Percentiles rank a stretch among this genome's conserved stretches.
phyloP scores from a whole-genome alignment of 257 asterid genomes.

The Plantago major region DNA sequence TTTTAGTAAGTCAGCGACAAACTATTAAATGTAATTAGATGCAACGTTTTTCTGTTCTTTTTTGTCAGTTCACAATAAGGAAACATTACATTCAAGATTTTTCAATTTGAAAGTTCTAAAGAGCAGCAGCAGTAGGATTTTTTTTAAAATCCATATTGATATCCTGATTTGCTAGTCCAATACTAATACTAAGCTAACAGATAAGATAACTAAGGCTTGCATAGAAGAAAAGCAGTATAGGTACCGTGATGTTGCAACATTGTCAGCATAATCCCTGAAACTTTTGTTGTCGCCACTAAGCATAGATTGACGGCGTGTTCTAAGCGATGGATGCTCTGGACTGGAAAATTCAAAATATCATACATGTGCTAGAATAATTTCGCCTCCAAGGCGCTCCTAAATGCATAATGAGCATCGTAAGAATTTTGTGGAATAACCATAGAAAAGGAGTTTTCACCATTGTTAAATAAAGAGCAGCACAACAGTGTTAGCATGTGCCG shows the following conservation, averaged over 20 bases:
- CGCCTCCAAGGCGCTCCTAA: slow-evolving; percentile 11
- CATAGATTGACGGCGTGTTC: slow-evolving; percentile 68
- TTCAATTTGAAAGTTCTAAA: slow-evolving; percentile 12
- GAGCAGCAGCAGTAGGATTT: slow-evolving; percentile 9
- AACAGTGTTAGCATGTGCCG: neutral
- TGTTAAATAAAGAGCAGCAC: slow-evolving; percentile 4
- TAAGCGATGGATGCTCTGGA: slow-evolving; percentile 82
- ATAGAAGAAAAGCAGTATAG: slow-evolving; percentile 7
- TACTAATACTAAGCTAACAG: neutral
- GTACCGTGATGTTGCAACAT: slow-evolving; percentile 50
- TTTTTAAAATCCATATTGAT: slow-evolving; percentile 7
- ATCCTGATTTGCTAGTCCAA: slow-evolving; percentile 11
- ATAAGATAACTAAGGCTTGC: neutral
- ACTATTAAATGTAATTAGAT: neutral
- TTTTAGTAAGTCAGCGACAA: neutral
- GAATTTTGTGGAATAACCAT: slow-evolving; percentile 8
- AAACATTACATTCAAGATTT: slow-evolving; percentile 10
- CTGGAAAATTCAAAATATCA: slow-evolving; percentile 37
- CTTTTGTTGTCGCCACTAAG: slow-evolving; percentile 58
- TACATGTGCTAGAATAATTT: slow-evolving; percentile 21
- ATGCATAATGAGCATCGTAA: neutral
- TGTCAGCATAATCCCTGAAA: slow-evolving; percentile 40
- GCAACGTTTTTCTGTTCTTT: neutral
- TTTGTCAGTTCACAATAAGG: neutral
- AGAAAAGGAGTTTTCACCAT: neutral